Base-by-base conservation (phyloP, 352 stramenopile species). In the Pythium chondricola region DNA sequence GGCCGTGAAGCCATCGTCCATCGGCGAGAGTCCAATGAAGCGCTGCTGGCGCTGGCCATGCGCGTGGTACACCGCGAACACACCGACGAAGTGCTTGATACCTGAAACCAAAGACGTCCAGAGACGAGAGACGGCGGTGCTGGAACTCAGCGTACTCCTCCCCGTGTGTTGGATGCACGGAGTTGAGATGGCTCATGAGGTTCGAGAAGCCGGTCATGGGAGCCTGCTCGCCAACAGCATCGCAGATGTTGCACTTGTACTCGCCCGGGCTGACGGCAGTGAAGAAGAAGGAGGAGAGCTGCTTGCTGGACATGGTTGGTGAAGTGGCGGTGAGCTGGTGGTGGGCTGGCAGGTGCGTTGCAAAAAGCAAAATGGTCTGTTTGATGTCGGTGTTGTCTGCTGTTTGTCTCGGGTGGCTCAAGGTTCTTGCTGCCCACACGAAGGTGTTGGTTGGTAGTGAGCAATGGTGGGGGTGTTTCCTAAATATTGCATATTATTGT, bases 191-290 rank as follows among this genome's bases (percentile, higher is more conserved):
- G 24, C 4, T 20, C 1, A 43, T 16, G 16, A 52, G 45, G 33
- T 52, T 52, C 4, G 11, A 42, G 33, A 18, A 52, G 24, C 46
- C 47, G n/a, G n/a, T 47, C 6, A 18, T 24, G 2, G 47, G 37
- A 9, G 47, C 47, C 16, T 54, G 37, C 20, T 41, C 29, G 26
- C 37, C 26, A 6, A 7, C 2, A 0, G 2, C 4, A 2, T 41
- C 27, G 47, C 47, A 54, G 18, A 54, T 39, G 47, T 54, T 46
- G 36, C 47, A 54, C 27, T 26, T 39, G 20, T 20, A n/a, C n/a
- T n/a, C n/a, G n/a, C n/a, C n/a, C n/a, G n/a, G n/a, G n/a, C n/a
- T 7, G 27, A 26, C 2, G 2, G 27, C 13, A 1, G 42, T 48
- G 42, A 39, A 48, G 42, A 39, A 48, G 42, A 39, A 48, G 6